Evolutionary conservation across 345 rosid species (phyloP).

Genomic region (Eucalyptus regnans): DNA sequence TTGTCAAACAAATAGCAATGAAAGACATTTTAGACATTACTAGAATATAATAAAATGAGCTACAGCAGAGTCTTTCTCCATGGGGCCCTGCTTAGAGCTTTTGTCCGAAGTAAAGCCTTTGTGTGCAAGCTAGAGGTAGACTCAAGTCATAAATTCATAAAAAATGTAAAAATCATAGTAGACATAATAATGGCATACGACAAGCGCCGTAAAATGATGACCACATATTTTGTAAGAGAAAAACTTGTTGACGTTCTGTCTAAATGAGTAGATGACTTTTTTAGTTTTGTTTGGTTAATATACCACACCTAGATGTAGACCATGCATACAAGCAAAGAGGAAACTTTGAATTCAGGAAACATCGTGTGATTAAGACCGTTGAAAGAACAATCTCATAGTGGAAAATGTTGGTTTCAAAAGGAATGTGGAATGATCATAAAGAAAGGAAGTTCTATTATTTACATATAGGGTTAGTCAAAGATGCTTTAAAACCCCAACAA

Average conservation of each 20-base stretch:
- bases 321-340: not conserved
- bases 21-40: not conserved
- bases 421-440: not conserved
- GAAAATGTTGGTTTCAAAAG: not conserved
- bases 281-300: not conserved
- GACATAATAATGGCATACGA: not conserved
- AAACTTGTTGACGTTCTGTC: not conserved
- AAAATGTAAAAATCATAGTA: not conserved
- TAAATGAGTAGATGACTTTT: not conserved
- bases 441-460: not conserved
- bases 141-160: not conserved
- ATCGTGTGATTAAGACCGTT: not conserved
- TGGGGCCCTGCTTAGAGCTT: not conserved
- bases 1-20: not conserved
- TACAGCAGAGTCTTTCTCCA: not conserved
- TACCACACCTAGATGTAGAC: too few relatives aligned
- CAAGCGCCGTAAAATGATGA: not conserved
- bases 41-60: not conserved
- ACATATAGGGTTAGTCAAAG: not conserved
- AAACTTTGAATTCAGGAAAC: not conserved
- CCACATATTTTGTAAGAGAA: not conserved
- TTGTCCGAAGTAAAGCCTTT: not conserved
- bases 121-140: not conserved
- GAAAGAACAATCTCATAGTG: not conserved
- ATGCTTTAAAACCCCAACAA: not conserved